Evolutionary conservation across 768 basidiomycete genomes (phyloP).

Genomic region (Amanita pallidorosea): DNA sequence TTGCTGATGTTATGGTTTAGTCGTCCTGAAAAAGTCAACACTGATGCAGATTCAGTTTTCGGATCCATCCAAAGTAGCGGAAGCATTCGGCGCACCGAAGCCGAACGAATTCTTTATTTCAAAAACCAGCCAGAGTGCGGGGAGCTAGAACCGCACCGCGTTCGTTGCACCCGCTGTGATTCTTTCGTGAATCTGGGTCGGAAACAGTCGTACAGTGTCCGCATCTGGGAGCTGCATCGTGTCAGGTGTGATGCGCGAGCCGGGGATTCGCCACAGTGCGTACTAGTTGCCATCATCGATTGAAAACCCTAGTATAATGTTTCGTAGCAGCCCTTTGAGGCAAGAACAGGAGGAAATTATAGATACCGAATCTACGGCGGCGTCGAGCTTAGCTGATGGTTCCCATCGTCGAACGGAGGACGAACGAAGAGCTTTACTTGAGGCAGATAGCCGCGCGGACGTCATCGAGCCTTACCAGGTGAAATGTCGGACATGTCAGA

Average conservation of each 20-base stretch:
- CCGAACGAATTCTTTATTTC: constrained; percentile 54
- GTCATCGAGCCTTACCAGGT: constrained; percentile 40
- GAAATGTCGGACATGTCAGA: constrained; percentile 50
- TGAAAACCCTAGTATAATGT: background rate
- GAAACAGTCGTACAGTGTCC: constrained; percentile 45
- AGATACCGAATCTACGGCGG: constrained; percentile 15
- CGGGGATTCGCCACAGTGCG: constrained; percentile 17
- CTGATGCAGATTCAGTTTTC: constrained; percentile 42
- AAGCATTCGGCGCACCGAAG: constrained; percentile 44
- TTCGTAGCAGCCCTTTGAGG: constrained; percentile 1
- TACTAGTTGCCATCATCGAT: constrained; percentile 7
- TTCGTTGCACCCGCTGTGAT: constrained; percentile 48
- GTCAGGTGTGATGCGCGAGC: constrained; percentile 37
- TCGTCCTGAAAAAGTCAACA: constrained; percentile 13
- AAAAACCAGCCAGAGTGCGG: constrained; percentile 50
- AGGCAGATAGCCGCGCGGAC: constrained; percentile 40
- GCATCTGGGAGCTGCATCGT: constrained; percentile 53
- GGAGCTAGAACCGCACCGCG: constrained; percentile 43
- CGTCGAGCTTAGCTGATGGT: constrained; percentile 14
- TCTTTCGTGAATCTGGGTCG: constrained; percentile 46
- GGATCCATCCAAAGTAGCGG: constrained; percentile 35
- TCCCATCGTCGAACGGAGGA: constrained; percentile 19
- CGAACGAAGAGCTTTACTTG: constrained; percentile 41
- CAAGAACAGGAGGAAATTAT: constrained; percentile 13
- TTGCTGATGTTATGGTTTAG: constrained; percentile 9